Conservation (phyloP, 2,329 filamentous ascomycete species). For the Plectosphaerella sp. region DNA sequence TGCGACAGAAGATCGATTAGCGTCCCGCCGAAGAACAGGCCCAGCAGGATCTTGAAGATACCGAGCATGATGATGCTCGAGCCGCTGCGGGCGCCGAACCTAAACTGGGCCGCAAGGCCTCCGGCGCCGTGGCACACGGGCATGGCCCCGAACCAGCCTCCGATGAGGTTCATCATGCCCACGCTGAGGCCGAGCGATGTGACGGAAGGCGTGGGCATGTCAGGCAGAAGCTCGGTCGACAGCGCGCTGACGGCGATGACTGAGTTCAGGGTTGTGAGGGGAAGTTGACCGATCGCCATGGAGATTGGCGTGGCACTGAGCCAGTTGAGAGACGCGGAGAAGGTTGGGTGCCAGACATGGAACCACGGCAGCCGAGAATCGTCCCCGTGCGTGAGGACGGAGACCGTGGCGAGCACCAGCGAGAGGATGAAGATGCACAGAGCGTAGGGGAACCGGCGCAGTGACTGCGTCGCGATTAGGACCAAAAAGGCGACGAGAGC, state of each 20-base stretch:
- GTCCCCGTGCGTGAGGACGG: conserved; percentile 24
- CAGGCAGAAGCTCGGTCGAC: conserved; percentile 70
- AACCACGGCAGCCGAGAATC: conserved; percentile 41
- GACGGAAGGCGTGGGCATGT: conserved; percentile 61
- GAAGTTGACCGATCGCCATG: conserved; percentile 80
- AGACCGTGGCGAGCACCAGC: conserved; percentile 55
- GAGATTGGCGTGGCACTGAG: conserved; percentile 29
- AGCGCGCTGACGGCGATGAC: conserved; percentile 83
- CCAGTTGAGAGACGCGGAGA: conserved; percentile 40
- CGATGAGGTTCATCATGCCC: conserved; percentile 74
- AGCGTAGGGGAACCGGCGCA: conserved; percentile 71
- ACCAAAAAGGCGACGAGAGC: conserved; percentile 67
- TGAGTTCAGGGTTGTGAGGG: conserved; percentile 88
- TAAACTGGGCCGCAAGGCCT: conserved; percentile 83
- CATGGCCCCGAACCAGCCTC: conserved; percentile 93
- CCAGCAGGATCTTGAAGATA: conserved; percentile 68
- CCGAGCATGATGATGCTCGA: conserved; percentile 79
- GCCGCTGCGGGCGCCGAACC: conserved; percentile 87
- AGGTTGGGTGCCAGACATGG: conserved; percentile 55
- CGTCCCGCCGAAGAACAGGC: conserved; percentile 68
- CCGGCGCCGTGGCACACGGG: conserved; percentile 92
- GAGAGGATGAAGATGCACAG: conserved; percentile 67
- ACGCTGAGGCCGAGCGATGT: conserved; percentile 80
- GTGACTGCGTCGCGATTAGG: conserved; percentile 62
- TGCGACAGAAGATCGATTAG: conserved; percentile 65